Evolutionary conservation across 352 stramenopile species (phyloP), one percentile per base, ranked within the genome.

Genomic region (Phytophthora idaei): DNA sequence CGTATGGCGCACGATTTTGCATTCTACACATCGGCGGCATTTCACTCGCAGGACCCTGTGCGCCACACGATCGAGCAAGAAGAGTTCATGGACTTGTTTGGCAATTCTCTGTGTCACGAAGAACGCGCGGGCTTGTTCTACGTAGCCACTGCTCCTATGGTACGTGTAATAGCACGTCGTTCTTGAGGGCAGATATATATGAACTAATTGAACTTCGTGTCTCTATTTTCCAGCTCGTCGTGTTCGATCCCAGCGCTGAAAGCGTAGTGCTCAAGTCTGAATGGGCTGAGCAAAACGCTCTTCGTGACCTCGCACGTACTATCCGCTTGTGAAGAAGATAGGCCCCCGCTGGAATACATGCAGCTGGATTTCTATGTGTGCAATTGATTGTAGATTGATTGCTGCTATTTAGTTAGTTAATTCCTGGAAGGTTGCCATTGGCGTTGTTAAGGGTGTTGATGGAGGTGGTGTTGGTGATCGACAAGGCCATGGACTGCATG

Each of bases 401-500:
- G 42, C 50, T 42, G 27, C 25, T 54, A 55, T 5, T 68, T 68
- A 67, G 54, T 68, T 68, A 67, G 54, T 71, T 72, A 37, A 54
- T 6, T 42, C 51, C 56, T 32, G 58, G 56, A 4, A 64, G 46
- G 46, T 67, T 67, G 49, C 50, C 45, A 29, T 57, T 73, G 50
- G 52, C 61, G 51, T 67, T 76, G 69, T 92, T 90, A 57, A 80
- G 65, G 51, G 70, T 87, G 36, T 86, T 87, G 58, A 92, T 89
- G 11, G 80, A 87, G 29, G 80, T 91, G 4, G 75, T 85, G 64
- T 90, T 90, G 46, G 80, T 89, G 62, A 92, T 86, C 21, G 82
- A 82, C 10, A 94, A 73, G 36, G 87, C 85, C 87, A 94, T 93
- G 14, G 81, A 90, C 49, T 92, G 80, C 75, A 93, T 94, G 29